phyloP scores from a whole-genome alignment of 2,329 filamentous ascomycete species.

The Huntiella omanensis region DNA sequence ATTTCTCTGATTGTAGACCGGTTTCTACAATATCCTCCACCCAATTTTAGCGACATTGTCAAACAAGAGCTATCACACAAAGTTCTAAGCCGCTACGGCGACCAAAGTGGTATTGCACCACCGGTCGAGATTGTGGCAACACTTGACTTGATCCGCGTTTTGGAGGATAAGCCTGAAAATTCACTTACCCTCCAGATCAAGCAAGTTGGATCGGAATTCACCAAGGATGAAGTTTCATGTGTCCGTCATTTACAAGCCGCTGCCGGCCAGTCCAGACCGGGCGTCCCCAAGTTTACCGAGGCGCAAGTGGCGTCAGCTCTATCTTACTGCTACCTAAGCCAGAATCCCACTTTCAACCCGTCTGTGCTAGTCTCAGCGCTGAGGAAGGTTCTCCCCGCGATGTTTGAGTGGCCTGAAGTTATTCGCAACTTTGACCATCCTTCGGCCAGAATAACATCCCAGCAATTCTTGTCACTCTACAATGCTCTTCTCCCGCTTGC shows the following conservation, averaged over 20 bases:
- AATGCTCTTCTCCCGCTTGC: slow-evolving; percentile 59
- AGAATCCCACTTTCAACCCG: slow-evolving; percentile 33
- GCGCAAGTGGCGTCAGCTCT: slow-evolving; percentile 69
- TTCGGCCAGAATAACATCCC: slow-evolving; percentile 52
- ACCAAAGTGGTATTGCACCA: slow-evolving; percentile 25
- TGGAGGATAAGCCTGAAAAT: slow-evolving; percentile 38
- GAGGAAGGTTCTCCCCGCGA: slow-evolving; percentile 38
- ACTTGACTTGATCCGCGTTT: slow-evolving; percentile 47
- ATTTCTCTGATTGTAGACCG: slow-evolving; percentile 68
- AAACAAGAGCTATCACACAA: slow-evolving; percentile 51
- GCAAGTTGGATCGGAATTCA: slow-evolving; percentile 54
- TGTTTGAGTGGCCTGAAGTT: slow-evolving; percentile 54
- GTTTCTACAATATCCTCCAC: slow-evolving; percentile 70
- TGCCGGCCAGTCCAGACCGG: slow-evolving; percentile 18
- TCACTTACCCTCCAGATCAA: slow-evolving; percentile 50
- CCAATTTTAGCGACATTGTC: slow-evolving; percentile 61
- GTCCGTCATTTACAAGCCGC: slow-evolving; percentile 30
- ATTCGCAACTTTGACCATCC: slow-evolving; percentile 66
- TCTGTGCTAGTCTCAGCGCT: slow-evolving; percentile 41
- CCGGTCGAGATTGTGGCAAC: slow-evolving; percentile 53
- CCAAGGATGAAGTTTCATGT: slow-evolving; percentile 53
- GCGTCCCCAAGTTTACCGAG: slow-evolving; percentile 48
- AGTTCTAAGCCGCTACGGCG: slow-evolving; percentile 48
- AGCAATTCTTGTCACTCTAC: slow-evolving; percentile 69
- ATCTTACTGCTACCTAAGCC: slow-evolving; percentile 43